Evolutionary conservation across 352 stramenopile species (phyloP).

Genomic region (Phytophthora europaea): DNA sequence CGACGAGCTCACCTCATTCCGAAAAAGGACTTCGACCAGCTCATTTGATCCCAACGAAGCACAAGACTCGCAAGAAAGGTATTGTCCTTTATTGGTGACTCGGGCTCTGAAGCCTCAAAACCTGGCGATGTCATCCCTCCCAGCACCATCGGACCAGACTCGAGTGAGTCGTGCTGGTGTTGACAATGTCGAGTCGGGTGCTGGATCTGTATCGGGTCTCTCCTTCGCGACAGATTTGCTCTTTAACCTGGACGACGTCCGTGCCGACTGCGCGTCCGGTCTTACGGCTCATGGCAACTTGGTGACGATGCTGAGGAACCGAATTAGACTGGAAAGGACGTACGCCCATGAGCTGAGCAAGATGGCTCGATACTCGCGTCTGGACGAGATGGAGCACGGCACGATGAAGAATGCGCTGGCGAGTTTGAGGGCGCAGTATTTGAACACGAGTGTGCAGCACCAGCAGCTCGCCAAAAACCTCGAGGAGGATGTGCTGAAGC

Average conservation of each 20-base stretch:
- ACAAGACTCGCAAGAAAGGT: not conserved
- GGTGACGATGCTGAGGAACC: constrained; percentile 74
- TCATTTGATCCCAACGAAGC: not conserved
- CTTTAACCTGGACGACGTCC: constrained; percentile 82
- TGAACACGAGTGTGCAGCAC: constrained; percentile 89
- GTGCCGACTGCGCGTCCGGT: constrained; percentile 47
- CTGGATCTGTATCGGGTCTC: not conserved
- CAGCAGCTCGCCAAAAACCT: constrained; percentile 73
- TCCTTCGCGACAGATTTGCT: constrained; percentile 84
- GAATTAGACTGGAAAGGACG: constrained; percentile 74
- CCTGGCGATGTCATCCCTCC: not conserved
- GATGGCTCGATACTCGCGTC: constrained; percentile 66
- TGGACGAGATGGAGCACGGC: constrained; percentile 67
- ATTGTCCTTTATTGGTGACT: not conserved
- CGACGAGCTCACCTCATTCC: constrained; percentile 19
- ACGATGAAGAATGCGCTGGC: constrained; percentile 68
- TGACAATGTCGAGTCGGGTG: not conserved
- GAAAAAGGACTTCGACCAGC: constrained; percentile 17
- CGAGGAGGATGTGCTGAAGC: constrained; percentile 80
- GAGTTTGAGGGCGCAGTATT: constrained; percentile 75
- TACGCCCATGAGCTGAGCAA: constrained; percentile 77
- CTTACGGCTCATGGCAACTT: constrained; percentile 69
- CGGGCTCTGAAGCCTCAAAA: not conserved
- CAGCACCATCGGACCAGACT: not conserved
- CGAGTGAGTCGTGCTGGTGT: not conserved